Evolutionary conservation across 2,329 filamentous ascomycete species (phyloP), one percentile per base, ranked within the genome.

Genomic region (Acephala macrosclerotiorum): DNA sequence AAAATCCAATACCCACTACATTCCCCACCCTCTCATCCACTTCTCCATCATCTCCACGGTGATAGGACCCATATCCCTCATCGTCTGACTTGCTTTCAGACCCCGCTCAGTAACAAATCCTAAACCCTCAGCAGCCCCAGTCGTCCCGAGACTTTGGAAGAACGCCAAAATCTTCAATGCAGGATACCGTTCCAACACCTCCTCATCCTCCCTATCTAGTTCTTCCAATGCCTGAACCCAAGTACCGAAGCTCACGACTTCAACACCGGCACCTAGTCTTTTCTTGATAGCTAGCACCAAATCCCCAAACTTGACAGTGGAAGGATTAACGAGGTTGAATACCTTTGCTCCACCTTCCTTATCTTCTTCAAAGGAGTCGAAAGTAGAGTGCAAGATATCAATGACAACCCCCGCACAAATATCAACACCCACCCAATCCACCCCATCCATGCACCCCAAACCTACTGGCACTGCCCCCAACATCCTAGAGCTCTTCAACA

Each of bases 161-260:
- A 67, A 79, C 25, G 74, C 74, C 0, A 87, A 68, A 51, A 87
- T 75, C 76, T 86, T 87, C 51, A 86, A 70, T 9, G 79, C 84
- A 0, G 83, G 83, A 69, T 85, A 85, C 63, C 73, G 75, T 3
- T 76, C 77, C 68, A 84, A 85, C 59, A 72, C 76, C 1, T 36
- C n/a, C 1, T 69, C 53, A 75, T 77, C 2, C 81, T 69, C 5
- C 74, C 71, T 0, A 76, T 75, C 49, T 61, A 81, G 83, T 64
- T 78, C 66, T 64, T 83, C 80, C 20, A 87, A 74, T 11, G 75
- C 72, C 1, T 72, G 56, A 2, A 86, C 72, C 85, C 84, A 87
- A 36, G 82, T 79, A 16, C 72, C 66, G 29, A 85, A 76, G 6
- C 74, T 66, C 0, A 86, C 3, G 80, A 65, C 8, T 29, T 26